phyloP scores from a whole-genome alignment of 129 eudicot species.

The Sambucus nigra region DNA sequence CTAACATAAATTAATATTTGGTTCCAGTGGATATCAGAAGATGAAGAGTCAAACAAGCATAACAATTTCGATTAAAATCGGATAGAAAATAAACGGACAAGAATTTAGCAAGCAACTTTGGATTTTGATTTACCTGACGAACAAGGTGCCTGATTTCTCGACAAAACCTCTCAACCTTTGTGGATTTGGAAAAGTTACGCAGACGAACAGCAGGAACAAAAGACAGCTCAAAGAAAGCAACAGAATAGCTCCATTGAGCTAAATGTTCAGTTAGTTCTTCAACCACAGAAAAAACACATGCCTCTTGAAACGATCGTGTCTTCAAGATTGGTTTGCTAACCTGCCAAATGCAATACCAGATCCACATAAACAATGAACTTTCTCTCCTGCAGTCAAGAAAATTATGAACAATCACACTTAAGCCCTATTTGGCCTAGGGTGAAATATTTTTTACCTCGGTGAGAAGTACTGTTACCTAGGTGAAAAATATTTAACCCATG shows the following conservation, averaged over 20 bases:
- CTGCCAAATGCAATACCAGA: slow-evolving; percentile 27
- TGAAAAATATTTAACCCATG: background rate
- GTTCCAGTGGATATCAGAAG: too few relatives aligned
- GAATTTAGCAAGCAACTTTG: too few relatives aligned
- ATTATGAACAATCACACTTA: too few relatives aligned
- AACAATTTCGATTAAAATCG: too few relatives aligned
- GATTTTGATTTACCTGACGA: slow-evolving; percentile 79
- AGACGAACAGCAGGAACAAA: slow-evolving; percentile 72
- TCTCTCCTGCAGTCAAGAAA: background rate
- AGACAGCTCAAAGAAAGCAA: slow-evolving; percentile 81
- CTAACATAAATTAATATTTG: too few relatives aligned
- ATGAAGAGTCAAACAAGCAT: too few relatives aligned
- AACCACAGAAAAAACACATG: slow-evolving; percentile 62
- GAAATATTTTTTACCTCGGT: too few relatives aligned
- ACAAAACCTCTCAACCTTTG: slow-evolving; percentile 88
- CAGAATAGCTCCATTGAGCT: slow-evolving; percentile 95
- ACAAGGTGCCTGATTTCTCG: slow-evolving; percentile 61
- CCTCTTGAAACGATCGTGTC: slow-evolving; percentile 83
- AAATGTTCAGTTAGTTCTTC: slow-evolving; percentile 91
- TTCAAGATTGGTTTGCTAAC: slow-evolving; percentile 71
- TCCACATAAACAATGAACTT: background rate
- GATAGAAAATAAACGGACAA: too few relatives aligned
- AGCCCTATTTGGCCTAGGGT: too few relatives aligned
- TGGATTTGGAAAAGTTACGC: slow-evolving; percentile 73
- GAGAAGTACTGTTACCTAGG: too few relatives aligned